These are phyloP conservation scores for Serpula lacrymans DNA, from an alignment of 768 basidiomycete genomes.

Conservation along the genomic window DNA sequence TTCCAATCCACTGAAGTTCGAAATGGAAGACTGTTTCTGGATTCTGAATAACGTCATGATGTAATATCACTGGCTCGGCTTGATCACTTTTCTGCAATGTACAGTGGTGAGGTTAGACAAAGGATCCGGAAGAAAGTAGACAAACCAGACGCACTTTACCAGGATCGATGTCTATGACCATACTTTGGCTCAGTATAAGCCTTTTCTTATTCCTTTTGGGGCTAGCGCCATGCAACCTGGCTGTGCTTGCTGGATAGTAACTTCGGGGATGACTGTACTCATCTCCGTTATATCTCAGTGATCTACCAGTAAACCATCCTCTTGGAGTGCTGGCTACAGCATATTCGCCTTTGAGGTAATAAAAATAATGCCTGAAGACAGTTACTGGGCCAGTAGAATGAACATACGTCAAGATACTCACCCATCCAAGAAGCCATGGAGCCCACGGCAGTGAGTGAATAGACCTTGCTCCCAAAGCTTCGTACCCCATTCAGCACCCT, in stretches of 20 bases:
- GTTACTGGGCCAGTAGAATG: slow-evolving; percentile 1
- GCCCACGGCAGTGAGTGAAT: slow-evolving; percentile 76
- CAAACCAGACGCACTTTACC: slow-evolving; percentile 60
- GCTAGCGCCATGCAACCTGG: slow-evolving; percentile 33
- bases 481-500: slow-evolving; percentile 76
- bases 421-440: slow-evolving; percentile 88
- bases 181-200: slow-evolving; percentile 80
- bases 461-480: slow-evolving; percentile 78
- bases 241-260: slow-evolving; percentile 34
- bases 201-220: slow-evolving; percentile 53
- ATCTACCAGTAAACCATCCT: slow-evolving; percentile 79
- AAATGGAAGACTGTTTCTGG: slow-evolving; percentile 95
- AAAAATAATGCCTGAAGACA: slow-evolving; percentile 75
- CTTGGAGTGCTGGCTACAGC: slow-evolving; percentile 65
- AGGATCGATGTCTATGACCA: slow-evolving; percentile 85
- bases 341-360: slow-evolving; percentile 77
- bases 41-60: slow-evolving; percentile 95
- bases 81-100: slow-evolving; percentile 71
- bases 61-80: slow-evolving; percentile 83
- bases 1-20: slow-evolving; percentile 95
- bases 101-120: slow-evolving; percentile 1
- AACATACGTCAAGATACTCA: slow-evolving; percentile 33
- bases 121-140: background rate
- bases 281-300: slow-evolving; percentile 41
- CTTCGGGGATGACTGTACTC: slow-evolving; percentile 32